Percentiles rank a stretch among this genome's conserved stretches.
phyloP scores from a whole-genome alignment of 768 basidiomycete genomes.

The Lactifluus echinatus region DNA sequence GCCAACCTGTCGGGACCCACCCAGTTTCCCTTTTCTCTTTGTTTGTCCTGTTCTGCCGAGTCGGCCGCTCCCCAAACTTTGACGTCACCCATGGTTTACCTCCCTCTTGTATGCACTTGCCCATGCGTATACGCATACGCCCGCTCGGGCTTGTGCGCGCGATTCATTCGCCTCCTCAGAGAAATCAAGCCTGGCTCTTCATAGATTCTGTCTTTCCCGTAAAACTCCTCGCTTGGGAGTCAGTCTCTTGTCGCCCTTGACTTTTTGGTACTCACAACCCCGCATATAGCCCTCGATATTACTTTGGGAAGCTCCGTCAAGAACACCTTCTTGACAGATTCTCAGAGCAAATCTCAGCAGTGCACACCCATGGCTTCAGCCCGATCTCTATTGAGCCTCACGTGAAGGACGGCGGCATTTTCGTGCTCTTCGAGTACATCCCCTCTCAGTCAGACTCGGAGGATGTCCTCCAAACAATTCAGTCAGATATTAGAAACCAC shows the following conservation, averaged over 20 bases:
- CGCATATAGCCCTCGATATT: slow-evolving; percentile 47
- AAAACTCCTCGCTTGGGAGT: slow-evolving; percentile 67
- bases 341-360: slow-evolving; percentile 37
- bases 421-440: slow-evolving; percentile 61
- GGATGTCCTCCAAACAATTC: slow-evolving; percentile 37
- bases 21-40: neutral
- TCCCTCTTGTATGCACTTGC: no score
- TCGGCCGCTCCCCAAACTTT: neutral
- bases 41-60: neutral
- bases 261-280: neutral
- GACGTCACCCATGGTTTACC: neutral
- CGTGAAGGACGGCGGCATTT: slow-evolving; percentile 79
- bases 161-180: slow-evolving; percentile 8
- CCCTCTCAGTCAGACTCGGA: slow-evolving; percentile 20
- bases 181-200: slow-evolving; percentile 54
- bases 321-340: slow-evolving; percentile 48
- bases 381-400: slow-evolving; percentile 57
- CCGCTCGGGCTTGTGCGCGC: neutral
- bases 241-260: slow-evolving; percentile 25
- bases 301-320: slow-evolving; percentile 51
- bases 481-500: slow-evolving; percentile 39
- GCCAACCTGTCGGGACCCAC: slow-evolving; percentile 33
- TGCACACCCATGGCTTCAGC: slow-evolving; percentile 49
- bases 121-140: no score
- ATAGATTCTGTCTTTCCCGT: slow-evolving; percentile 76